A percentile compares a stretch with the other conserved stretches of the same genome.
These are phyloP conservation scores for Phaseolus coccineus DNA, from an alignment of 331 rosid species.

Conservation along the genomic window DNA sequence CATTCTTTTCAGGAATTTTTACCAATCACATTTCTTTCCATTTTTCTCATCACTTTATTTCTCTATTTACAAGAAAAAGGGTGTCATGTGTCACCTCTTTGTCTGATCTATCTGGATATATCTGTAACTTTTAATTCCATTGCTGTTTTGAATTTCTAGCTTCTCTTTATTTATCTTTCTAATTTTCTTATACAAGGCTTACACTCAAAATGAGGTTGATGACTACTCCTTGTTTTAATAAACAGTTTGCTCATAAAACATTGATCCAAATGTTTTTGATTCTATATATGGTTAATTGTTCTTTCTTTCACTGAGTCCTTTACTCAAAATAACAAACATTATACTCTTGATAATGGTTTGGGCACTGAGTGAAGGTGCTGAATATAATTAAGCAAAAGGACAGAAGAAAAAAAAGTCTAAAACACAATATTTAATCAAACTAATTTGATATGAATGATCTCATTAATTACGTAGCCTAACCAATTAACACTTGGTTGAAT, in stretches of 20 bases:
- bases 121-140: background rate
- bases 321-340: background rate
- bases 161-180: background rate
- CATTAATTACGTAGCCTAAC: background rate
- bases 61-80: background rate
- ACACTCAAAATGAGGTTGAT: too few relatives aligned
- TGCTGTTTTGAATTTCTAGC: background rate
- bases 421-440: background rate
- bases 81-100: background rate
- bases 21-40: too few relatives aligned
- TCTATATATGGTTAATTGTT: background rate
- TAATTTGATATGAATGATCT: background rate
- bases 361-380: background rate
- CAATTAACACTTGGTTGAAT: background rate
- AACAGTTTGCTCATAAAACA: too few relatives aligned
- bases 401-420: constrained; percentile 10
- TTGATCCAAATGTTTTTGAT: background rate
- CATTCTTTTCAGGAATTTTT: background rate
- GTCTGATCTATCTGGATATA: background rate
- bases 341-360: background rate
- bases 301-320: background rate
- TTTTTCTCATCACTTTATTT: background rate
- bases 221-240: too few relatives aligned
- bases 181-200: too few relatives aligned
- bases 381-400: background rate